phyloP scores from a whole-genome alignment of 192 early-diverging fungal species.

The Pilaira anomala region DNA sequence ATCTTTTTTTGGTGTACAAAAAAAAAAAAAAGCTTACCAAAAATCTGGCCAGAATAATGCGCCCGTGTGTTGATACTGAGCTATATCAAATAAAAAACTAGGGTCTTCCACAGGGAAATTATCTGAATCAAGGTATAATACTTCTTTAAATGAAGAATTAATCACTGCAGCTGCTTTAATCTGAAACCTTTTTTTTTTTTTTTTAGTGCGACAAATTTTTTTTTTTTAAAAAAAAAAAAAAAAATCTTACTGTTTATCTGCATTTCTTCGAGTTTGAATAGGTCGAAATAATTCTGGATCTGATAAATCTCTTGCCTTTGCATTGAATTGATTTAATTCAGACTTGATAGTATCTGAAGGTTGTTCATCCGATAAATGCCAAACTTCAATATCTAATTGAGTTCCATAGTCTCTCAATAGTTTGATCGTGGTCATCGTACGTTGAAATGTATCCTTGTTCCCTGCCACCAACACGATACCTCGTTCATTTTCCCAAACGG shows the following conservation, averaged over 20 bases:
- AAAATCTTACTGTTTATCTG: conserved; percentile 32
- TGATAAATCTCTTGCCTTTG: conserved; percentile 19
- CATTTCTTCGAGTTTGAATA: conserved; percentile 14
- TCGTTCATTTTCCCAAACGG: not conserved
- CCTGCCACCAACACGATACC: conserved; percentile 36
- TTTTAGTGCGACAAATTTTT: not conserved
- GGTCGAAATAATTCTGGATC: conserved; percentile 24
- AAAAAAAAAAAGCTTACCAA: conserved; percentile 34
- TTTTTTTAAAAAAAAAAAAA: not conserved
- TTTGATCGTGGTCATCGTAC: conserved; percentile 18
- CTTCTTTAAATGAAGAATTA: conserved; percentile 38
- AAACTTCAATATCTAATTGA: conserved; percentile 29
- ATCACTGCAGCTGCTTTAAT: conserved; percentile 45
- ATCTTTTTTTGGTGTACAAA: not conserved
- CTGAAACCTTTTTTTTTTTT: conserved; percentile 27
- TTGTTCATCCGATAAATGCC: conserved; percentile 32
- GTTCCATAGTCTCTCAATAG: conserved; percentile 23
- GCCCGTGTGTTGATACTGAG: conserved; percentile 34
- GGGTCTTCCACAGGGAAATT: conserved; percentile 40
- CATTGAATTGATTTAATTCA: conserved; percentile 4
- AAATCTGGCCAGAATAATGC: conserved; percentile 53
- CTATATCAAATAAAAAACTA: conserved; percentile 38
- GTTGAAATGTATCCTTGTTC: conserved; percentile 30
- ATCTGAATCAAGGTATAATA: conserved; percentile 49
- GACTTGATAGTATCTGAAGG: not conserved